These are phyloP conservation scores for Spergularia bocconei DNA, from an alignment of 148 eudicot genomes.

Conservation along the genomic window DNA sequence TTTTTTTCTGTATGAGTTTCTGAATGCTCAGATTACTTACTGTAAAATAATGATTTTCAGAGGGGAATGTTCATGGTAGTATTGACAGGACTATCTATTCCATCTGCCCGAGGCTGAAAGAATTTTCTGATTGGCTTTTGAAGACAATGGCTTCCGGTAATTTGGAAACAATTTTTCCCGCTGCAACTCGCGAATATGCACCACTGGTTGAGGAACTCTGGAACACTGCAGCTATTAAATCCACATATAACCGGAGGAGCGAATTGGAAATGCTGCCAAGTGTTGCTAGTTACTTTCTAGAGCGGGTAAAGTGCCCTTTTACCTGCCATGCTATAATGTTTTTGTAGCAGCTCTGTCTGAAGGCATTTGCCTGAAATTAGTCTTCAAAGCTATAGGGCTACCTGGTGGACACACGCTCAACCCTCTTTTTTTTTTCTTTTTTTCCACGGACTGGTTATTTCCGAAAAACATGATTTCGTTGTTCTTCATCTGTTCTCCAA, in stretches of 20 bases:
- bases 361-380: neutral
- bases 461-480: no score
- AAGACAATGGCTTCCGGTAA: slow-evolving; percentile 83
- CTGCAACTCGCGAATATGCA: slow-evolving; percentile 96
- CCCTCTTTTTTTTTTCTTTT: no score
- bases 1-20: neutral
- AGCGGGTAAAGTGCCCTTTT: slow-evolving; percentile 56
- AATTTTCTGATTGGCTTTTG: slow-evolving; percentile 96
- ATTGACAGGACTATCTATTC: slow-evolving; percentile 56
- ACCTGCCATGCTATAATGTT: neutral
- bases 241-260: slow-evolving; percentile 74
- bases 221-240: slow-evolving; percentile 71
- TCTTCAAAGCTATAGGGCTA: neutral
- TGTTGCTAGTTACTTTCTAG: slow-evolving; percentile 79
- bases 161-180: slow-evolving; percentile 83
- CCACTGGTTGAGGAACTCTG: slow-evolving; percentile 88
- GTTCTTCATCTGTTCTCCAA: no score
- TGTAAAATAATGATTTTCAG: slow-evolving; percentile 24
- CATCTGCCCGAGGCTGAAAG: slow-evolving; percentile 71
- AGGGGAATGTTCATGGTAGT: slow-evolving; percentile 30
- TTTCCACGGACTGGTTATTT: no score
- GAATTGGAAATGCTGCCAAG: slow-evolving; percentile 78
- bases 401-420: no score
- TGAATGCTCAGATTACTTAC: slow-evolving; percentile 1
- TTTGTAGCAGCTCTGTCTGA: neutral